phyloP scores from a whole-genome alignment of 2,329 filamentous ascomycete genomes.

The Metarhizium rileyi region DNA sequence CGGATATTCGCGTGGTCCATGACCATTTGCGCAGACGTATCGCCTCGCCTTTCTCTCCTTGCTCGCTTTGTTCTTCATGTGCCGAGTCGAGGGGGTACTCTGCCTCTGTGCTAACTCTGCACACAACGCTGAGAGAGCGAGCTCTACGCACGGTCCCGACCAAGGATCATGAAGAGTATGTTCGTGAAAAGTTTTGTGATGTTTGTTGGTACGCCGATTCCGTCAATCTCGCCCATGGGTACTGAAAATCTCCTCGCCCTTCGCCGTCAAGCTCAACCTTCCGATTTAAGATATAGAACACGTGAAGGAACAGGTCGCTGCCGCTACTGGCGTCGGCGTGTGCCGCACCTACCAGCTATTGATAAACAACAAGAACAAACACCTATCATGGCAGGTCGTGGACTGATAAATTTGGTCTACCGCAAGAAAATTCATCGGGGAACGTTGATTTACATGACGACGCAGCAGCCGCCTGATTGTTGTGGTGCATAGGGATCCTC shows the following conservation, averaged over 20 bases:
- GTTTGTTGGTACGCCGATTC: constrained; percentile 3
- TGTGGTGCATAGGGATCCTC: constrained; percentile 98
- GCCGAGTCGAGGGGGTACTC: background rate
- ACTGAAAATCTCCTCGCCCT: background rate
- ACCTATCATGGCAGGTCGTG: constrained; percentile 5
- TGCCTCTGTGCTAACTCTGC: background rate
- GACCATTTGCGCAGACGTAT: background rate
- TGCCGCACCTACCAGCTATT: background rate
- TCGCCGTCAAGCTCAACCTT: constrained; percentile 1
- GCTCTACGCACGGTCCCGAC: background rate
- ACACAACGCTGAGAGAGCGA: background rate
- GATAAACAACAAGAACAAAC: constrained; percentile 5
- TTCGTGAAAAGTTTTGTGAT: background rate
- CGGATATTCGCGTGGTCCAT: background rate
- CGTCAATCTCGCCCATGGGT: background rate
- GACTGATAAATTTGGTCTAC: constrained; percentile 4
- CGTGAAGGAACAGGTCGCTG: constrained; percentile 1
- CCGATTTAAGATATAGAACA: constrained; percentile 5
- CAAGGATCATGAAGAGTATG: constrained; percentile 2
- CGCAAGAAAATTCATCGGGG: constrained; percentile 1
- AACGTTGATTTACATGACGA: constrained; percentile 63
- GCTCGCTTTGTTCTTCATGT: background rate
- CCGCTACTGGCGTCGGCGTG: background rate
- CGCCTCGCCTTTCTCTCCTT: background rate
- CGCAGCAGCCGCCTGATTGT: constrained; percentile 85